These are phyloP conservation scores for Passiflora organensis DNA, from an alignment of 345 rosid species.

Conservation along the genomic window DNA sequence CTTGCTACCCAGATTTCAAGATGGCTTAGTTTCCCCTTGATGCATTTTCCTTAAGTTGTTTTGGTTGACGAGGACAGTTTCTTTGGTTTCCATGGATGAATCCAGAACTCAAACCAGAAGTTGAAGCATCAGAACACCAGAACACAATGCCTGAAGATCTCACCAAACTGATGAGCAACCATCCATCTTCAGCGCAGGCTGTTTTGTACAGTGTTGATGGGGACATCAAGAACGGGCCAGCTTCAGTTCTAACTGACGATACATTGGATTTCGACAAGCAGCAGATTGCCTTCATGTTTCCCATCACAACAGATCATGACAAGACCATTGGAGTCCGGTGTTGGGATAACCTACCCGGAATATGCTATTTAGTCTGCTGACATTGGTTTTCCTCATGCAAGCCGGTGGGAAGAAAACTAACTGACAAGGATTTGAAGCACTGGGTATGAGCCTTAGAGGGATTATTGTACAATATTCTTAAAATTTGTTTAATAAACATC, in stretches of 20 bases:
- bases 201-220: slow-evolving; percentile 47
- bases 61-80: too few relatives aligned
- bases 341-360: slow-evolving; percentile 46
- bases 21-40: too few relatives aligned
- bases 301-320: slow-evolving; percentile 28
- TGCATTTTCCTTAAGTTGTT: too few relatives aligned
- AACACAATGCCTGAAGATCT: slow-evolving; percentile 45
- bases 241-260: slow-evolving; percentile 50
- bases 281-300: slow-evolving; percentile 50
- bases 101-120: slow-evolving; percentile 31
- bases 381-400: not conserved
- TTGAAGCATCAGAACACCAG: slow-evolving; percentile 34
- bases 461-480: too few relatives aligned
- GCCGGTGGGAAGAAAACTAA: too few relatives aligned
- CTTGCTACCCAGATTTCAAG: too few relatives aligned
- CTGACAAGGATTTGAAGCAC: too few relatives aligned
- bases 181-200: slow-evolving; percentile 26
- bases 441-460: too few relatives aligned
- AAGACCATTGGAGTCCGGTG: slow-evolving; percentile 33
- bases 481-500: too few relatives aligned
- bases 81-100: slow-evolving; percentile 5
- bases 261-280: slow-evolving; percentile 54
- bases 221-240: slow-evolving; percentile 50
- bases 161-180: slow-evolving; percentile 28
- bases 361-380: slow-evolving; percentile 23